A percentile compares a stretch with the other conserved stretches of the same genome.
Evolutionary conservation across 2,329 filamentous ascomycete species (phyloP).

Genomic region (Talaromyces sp.): DNA sequence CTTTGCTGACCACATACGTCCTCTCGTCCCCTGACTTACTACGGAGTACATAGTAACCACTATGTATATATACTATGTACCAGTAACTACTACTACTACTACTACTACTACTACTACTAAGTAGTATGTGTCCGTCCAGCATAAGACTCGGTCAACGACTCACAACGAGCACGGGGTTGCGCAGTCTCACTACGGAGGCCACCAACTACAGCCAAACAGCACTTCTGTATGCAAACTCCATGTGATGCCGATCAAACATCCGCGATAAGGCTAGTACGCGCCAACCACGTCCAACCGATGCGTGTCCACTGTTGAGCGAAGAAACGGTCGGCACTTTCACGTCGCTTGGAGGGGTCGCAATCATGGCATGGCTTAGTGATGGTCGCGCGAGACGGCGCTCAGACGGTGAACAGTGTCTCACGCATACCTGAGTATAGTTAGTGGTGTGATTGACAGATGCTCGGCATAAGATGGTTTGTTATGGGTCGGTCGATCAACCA

Average conservation of each 20-base stretch:
- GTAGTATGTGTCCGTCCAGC: no score
- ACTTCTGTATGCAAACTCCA: neutral
- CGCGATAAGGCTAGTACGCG: slow-evolving; percentile 1
- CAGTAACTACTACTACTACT: no score
- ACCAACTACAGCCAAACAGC: no score
- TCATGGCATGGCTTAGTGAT: neutral
- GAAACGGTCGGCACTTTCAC: neutral
- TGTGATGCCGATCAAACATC: slow-evolving; percentile 7
- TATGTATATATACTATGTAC: no score
- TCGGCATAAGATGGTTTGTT: neutral
- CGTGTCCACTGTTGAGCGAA: neutral
- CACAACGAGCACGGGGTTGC: no score
- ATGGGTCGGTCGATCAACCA: neutral
- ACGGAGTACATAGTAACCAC: no score
- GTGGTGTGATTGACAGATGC: neutral
- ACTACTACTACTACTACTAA: no score
- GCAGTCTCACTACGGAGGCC: no score
- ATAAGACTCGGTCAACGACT: neutral
- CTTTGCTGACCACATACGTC: neutral
- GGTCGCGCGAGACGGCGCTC: neutral
- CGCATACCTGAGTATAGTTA: no score
- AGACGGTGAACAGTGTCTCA: neutral
- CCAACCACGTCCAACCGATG: slow-evolving; percentile 3
- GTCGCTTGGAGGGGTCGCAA: no score
- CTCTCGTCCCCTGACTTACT: neutral